A percentile compares a stretch with the other conserved stretches of the same genome.
Conservation (phyloP, 352 stramenopile genomes). For the Phytophthora pini region DNA sequence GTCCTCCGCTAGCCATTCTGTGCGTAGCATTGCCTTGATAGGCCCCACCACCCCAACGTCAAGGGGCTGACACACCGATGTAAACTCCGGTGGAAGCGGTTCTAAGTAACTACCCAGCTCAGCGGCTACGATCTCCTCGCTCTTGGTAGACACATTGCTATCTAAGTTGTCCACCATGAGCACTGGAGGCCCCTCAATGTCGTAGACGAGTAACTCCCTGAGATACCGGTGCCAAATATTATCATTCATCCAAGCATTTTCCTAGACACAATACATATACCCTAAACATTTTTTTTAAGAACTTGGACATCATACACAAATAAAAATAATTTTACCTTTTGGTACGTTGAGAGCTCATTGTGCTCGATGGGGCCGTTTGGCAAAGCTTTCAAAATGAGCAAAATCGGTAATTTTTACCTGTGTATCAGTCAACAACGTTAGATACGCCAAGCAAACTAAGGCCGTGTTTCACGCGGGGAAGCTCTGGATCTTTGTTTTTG, state of each 20-base stretch:
- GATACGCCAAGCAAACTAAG: too few species aligned
- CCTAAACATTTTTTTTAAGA: not conserved
- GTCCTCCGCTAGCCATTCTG: constrained; percentile 2
- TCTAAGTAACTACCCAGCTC: not conserved
- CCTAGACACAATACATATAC: not conserved
- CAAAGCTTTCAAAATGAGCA: too few species aligned
- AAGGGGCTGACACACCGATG: not conserved
- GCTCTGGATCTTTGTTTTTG: too few species aligned
- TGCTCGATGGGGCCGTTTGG: too few species aligned
- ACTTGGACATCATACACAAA: too few species aligned
- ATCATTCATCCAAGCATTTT: not conserved
- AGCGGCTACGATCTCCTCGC: too few species aligned
- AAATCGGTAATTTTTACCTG: too few species aligned
- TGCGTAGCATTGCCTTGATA: not conserved
- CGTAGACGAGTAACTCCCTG: not conserved
- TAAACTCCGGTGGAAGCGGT: not conserved
- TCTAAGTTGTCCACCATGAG: not conserved
- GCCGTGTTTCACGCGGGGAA: too few species aligned
- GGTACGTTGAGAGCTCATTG: too few species aligned
- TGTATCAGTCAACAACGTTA: too few species aligned
- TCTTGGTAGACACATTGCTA: not conserved
- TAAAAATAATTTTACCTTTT: too few species aligned
- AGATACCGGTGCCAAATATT: not conserved
- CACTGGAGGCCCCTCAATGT: not conserved
- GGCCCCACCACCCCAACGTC: not conserved